A percentile compares a stretch with the other conserved stretches of the same genome.
phyloP scores from a whole-genome alignment of 2,329 filamentous ascomycete species.

The Exophiala sideris region DNA sequence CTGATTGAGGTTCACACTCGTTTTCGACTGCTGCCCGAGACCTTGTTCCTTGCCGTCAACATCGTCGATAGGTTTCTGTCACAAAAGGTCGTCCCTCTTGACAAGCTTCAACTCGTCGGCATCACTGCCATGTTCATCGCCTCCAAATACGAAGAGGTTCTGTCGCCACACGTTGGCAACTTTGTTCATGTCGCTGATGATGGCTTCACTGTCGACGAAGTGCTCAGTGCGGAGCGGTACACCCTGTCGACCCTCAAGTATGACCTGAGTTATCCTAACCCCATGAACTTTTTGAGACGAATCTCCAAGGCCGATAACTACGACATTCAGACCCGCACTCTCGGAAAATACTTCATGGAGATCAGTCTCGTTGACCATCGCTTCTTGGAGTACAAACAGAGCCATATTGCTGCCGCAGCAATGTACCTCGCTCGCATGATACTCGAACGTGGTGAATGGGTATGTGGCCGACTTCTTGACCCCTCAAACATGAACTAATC shows the following conservation, averaged over 20 bases:
- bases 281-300: constrained; percentile 98
- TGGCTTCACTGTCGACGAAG: constrained; percentile 91
- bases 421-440: constrained; percentile 95
- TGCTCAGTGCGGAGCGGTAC: constrained; percentile 94
- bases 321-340: constrained; percentile 93
- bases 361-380: constrained; percentile 93
- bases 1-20: constrained; percentile 96
- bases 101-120: constrained; percentile 92
- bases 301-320: constrained; percentile 99
- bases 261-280: constrained; percentile 97
- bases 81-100: constrained; percentile 89
- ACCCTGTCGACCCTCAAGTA: constrained; percentile 89
- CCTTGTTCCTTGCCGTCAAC: constrained; percentile 94
- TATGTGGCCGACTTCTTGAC: constrained; percentile 46
- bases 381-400: constrained; percentile 85
- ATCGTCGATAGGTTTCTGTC: constrained; percentile 98
- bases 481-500: constrained; percentile 21
- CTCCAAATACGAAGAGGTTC: constrained; percentile 96
- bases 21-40: constrained; percentile 93
- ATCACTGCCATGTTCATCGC: constrained; percentile 99
- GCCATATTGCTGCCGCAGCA: constrained; percentile 82
- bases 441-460: constrained; percentile 87
- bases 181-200: constrained; percentile 97
- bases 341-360: constrained; percentile 97
- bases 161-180: constrained; percentile 94